A percentile compares a stretch with the other conserved stretches of the same genome.
Evolutionary conservation across 768 basidiomycete genomes (phyloP).

Genomic region (Suillus subaureus): DNA sequence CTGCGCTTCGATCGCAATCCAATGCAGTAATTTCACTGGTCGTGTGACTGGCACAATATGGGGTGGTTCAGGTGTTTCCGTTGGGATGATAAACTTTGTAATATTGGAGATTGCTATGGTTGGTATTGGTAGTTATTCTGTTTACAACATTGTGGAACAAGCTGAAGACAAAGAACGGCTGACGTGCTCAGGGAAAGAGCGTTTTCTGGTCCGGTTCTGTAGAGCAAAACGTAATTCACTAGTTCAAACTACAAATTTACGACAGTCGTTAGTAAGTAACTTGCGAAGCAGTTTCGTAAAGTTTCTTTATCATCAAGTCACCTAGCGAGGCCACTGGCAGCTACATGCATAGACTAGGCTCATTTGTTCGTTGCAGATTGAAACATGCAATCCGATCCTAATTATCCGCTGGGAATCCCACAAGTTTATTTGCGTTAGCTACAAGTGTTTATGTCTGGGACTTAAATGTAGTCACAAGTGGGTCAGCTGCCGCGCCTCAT

Average conservation of each 20-base stretch:
- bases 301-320: too few relatives aligned
- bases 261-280: too few relatives aligned
- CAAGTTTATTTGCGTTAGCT: too few relatives aligned
- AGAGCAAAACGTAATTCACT: too few relatives aligned
- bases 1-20: constrained; percentile 58
- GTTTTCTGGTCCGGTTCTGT: neutral
- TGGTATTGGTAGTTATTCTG: constrained; percentile 56
- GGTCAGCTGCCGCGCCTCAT: too few relatives aligned
- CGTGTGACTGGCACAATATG: constrained; percentile 66
- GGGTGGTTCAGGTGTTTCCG: constrained; percentile 59
- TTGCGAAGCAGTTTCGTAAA: too few relatives aligned
- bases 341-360: too few relatives aligned
- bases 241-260: too few relatives aligned
- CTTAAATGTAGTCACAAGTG: too few relatives aligned
- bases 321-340: too few relatives aligned
- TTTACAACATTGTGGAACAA: constrained; percentile 61
- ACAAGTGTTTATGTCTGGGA: too few relatives aligned
- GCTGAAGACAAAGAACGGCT: constrained; percentile 68
- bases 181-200: constrained; percentile 16
- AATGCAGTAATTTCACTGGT: constrained; percentile 71
- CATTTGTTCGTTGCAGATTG: too few relatives aligned
- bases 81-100: constrained; percentile 61
- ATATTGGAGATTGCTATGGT: constrained; percentile 63
- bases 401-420: neutral
- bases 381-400: neutral